phyloP scores from a whole-genome alignment of 2,329 filamentous ascomycete species.

The Sclerotinia minor region DNA sequence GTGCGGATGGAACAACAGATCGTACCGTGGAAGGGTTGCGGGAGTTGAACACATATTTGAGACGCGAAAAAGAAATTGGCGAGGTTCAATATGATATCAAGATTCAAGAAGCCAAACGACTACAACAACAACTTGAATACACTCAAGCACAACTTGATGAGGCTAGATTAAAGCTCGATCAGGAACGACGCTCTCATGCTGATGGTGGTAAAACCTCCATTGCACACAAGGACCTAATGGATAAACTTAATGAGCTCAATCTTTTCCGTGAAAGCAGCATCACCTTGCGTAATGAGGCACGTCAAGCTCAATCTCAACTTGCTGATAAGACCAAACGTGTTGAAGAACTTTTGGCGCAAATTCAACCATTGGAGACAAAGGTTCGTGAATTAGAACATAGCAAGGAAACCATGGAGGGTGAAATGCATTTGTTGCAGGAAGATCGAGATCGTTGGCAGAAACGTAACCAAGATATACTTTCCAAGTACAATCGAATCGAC shows the following conservation, averaged over 20 bases:
- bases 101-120: slow-evolving; percentile 79
- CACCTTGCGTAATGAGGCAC: slow-evolving; percentile 82
- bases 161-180: slow-evolving; percentile 80
- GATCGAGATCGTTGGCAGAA: slow-evolving; percentile 96
- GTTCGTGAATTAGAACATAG: slow-evolving; percentile 82
- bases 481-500: slow-evolving; percentile 93
- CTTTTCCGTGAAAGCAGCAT: slow-evolving; percentile 93
- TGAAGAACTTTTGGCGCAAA: slow-evolving; percentile 69
- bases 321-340: slow-evolving; percentile 73
- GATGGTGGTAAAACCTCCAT: slow-evolving; percentile 72
- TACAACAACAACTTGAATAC: slow-evolving; percentile 89
- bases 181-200: slow-evolving; percentile 76
- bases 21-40: slow-evolving; percentile 73
- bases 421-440: slow-evolving; percentile 84
- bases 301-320: slow-evolving; percentile 74
- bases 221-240: slow-evolving; percentile 86
- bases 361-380: slow-evolving; percentile 79
- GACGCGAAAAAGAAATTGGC: slow-evolving; percentile 94
- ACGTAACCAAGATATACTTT: slow-evolving; percentile 90
- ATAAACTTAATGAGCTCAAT: slow-evolving; percentile 93
- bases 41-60: slow-evolving; percentile 87
- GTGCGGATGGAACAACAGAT: slow-evolving; percentile 50
- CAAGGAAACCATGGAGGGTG: slow-evolving; percentile 65
- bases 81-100: slow-evolving; percentile 95
- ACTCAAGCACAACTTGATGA: slow-evolving; percentile 87